These are phyloP conservation scores for Scenedesmus sp. DNA, from an alignment of 163 green algal species.

Conservation along the genomic window DNA sequence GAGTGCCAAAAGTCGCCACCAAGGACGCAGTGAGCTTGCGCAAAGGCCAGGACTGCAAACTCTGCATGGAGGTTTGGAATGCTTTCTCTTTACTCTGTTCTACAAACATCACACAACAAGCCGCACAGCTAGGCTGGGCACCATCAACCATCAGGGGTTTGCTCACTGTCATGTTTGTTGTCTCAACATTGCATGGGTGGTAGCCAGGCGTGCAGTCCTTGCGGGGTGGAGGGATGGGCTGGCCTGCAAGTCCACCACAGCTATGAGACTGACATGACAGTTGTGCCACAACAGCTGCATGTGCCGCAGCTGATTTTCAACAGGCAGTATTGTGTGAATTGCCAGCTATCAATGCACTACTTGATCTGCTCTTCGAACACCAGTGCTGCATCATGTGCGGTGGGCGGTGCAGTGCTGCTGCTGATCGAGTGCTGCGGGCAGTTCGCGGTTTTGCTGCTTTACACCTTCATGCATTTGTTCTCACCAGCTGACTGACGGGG, in stretches of 20 bases:
- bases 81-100: no score
- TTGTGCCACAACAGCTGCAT: not conserved
- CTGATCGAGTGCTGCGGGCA: not conserved
- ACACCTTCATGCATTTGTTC: not conserved
- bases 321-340: not conserved
- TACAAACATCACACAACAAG: no score
- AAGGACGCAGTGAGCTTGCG: no score
- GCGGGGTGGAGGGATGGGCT: not conserved
- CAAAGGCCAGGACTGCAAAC: no score
- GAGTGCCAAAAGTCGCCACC: no score
- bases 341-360: not conserved
- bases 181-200: constrained; percentile 13
- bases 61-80: no score
- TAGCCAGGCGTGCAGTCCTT: constrained; percentile 36
- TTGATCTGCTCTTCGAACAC: not conserved
- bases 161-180: not conserved
- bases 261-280: no score
- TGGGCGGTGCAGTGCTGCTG: not conserved
- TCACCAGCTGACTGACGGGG: not conserved
- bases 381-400: not conserved
- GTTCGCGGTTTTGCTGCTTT: not conserved
- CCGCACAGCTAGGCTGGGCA: no score
- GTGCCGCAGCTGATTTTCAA: not conserved
- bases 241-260: not conserved
- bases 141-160: no score